Conservation (phyloP, 148 eudicot species). For the Cornus kousa region DNA sequence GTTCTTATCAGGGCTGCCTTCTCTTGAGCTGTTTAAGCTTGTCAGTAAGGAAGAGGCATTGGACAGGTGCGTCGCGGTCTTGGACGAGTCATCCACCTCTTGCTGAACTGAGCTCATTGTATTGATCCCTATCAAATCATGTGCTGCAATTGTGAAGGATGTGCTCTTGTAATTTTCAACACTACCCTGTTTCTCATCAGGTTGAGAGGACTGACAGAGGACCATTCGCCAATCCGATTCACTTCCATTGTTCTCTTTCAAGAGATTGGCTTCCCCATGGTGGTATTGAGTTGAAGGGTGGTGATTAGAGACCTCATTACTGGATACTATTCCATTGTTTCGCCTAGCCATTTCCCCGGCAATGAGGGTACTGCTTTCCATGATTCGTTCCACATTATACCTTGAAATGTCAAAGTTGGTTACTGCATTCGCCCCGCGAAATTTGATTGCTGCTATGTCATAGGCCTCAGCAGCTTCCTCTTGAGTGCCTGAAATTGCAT, state of each 20-base stretch:
- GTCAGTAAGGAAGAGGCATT: constrained; percentile 50
- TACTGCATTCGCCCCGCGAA: constrained; percentile 75
- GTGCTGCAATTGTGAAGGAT: constrained; percentile 23
- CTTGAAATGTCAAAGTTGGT: constrained; percentile 80
- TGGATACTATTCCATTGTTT: constrained; percentile 35
- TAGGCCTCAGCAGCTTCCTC: constrained; percentile 99
- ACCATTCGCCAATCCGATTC: constrained; percentile 47
- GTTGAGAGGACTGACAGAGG: constrained; percentile 23
- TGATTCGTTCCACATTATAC: constrained; percentile 82
- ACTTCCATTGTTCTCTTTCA: constrained; percentile 7
- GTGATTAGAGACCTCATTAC: not conserved
- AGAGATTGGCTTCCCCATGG: not conserved
- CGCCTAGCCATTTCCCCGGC: constrained; percentile 75
- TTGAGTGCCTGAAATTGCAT: constrained; percentile 61
- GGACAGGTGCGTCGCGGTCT: constrained; percentile 29
- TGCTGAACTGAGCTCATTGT: constrained; percentile 25
- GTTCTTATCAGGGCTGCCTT: constrained; percentile 56
- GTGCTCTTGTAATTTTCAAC: constrained; percentile 20
- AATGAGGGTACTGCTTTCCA: constrained; percentile 73
- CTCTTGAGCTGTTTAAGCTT: constrained; percentile 56
- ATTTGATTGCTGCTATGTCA: constrained; percentile 92
- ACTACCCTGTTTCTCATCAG: constrained; percentile 7
- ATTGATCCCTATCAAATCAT: constrained; percentile 12
- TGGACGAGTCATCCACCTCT: constrained; percentile 17
- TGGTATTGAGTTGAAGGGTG: not conserved